Evolutionary conservation across 2,329 filamentous ascomycete genomes (phyloP).

Genomic region (Hymenoscyphus infarciens): DNA sequence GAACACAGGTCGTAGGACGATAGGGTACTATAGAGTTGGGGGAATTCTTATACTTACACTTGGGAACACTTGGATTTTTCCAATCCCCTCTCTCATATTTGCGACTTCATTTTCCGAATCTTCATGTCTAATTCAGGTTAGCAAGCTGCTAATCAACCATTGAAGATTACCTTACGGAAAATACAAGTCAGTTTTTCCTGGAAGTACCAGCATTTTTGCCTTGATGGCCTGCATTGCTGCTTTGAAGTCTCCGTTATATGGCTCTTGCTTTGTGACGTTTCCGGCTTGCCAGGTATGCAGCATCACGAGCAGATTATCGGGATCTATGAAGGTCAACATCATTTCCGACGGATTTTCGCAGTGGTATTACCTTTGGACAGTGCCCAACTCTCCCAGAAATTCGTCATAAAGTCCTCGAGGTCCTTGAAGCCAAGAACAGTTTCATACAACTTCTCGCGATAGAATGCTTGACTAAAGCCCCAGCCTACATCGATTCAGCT

Average conservation of each 20-base stretch:
- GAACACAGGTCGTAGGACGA: not conserved
- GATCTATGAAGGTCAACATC: constrained; percentile 44
- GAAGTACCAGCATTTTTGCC: constrained; percentile 68
- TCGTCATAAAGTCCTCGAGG: constrained; percentile 70
- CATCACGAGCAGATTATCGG: constrained; percentile 73
- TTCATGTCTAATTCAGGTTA: constrained; percentile 53
- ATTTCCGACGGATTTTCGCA: not conserved
- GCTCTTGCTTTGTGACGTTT: constrained; percentile 65
- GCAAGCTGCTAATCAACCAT: constrained; percentile 7
- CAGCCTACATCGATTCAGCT: constrained; percentile 39
- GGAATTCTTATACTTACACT: constrained; percentile 30
- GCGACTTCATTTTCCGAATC: constrained; percentile 72
- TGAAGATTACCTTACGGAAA: constrained; percentile 55
- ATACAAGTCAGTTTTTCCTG: constrained; percentile 71
- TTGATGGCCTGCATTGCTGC: constrained; percentile 66
- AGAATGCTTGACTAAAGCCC: constrained; percentile 79
- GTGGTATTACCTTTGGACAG: constrained; percentile 53
- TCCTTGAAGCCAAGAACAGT: constrained; percentile 60
- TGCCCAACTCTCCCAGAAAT: constrained; percentile 75
- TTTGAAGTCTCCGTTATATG: constrained; percentile 64
- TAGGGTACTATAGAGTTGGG: not conserved
- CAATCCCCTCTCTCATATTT: constrained; percentile 57
- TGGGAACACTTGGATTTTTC: constrained; percentile 51
- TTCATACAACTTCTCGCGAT: constrained; percentile 67
- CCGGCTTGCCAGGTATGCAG: constrained; percentile 74